phyloP scores from a whole-genome alignment of 1,284 basidiomycete species.

The Irpex sp. region DNA sequence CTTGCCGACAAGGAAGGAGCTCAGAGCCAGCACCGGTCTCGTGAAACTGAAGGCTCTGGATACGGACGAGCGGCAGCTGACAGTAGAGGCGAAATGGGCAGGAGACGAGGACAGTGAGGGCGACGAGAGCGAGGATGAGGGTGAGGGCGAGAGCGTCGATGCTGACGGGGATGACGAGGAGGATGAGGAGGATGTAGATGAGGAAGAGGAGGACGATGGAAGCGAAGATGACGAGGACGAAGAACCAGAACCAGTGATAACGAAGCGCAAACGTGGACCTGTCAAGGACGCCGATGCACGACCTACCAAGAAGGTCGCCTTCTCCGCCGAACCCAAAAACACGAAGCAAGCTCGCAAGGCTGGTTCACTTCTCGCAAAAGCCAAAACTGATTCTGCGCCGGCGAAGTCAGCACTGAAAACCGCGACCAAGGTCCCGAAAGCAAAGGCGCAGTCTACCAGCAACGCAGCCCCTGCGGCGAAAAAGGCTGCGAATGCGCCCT shows the following conservation, averaged over 20 bases:
- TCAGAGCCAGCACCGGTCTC: constrained; percentile 57
- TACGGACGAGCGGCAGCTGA: constrained; percentile 51
- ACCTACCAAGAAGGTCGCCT: constrained; percentile 50
- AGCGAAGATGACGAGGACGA: constrained; percentile 21
- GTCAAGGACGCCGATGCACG: constrained; percentile 26
- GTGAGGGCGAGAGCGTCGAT: constrained; percentile 18
- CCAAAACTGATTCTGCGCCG: not conserved
- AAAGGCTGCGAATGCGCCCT: constrained; percentile 22
- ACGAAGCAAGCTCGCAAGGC: constrained; percentile 30
- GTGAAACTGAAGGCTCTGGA: constrained; percentile 52
- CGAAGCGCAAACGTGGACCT: constrained; percentile 46
- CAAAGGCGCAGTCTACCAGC: constrained; percentile 1
- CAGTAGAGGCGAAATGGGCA: constrained; percentile 56
- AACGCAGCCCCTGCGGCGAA: constrained; percentile 12
- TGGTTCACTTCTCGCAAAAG: constrained; percentile 8
- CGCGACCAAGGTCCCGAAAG: not conserved
- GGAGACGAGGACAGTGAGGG: constrained; percentile 24
- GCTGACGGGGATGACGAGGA: constrained; percentile 20
- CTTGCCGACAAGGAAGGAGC: constrained; percentile 57
- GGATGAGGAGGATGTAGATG: constrained; percentile 20
- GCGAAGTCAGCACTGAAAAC: constrained; percentile 16
- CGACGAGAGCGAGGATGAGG: constrained; percentile 29
- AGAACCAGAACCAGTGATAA: constrained; percentile 26
- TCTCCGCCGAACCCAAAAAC: constrained; percentile 29
- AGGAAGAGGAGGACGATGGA: constrained; percentile 19